These are phyloP conservation scores for Coccomyxa subellipsoidea DNA, from an alignment of 163 green algal genomes.

Conservation along the genomic window DNA sequence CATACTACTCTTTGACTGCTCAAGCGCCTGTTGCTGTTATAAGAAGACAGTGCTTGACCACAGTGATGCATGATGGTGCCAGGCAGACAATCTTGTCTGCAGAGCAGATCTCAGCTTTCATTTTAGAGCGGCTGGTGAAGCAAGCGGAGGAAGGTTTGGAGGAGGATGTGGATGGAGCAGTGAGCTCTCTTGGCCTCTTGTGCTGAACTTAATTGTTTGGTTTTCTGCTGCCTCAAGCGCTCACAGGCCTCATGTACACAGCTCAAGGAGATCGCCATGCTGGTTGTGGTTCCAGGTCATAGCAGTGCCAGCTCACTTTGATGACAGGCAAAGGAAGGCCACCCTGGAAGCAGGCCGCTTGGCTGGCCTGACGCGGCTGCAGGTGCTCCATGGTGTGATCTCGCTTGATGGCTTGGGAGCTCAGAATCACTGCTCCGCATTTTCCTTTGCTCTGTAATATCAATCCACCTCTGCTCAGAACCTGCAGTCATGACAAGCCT, in stretches of 20 bases:
- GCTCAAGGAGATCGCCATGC: background rate
- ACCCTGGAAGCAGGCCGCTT: constrained; percentile 41
- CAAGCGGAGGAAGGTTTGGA: constrained; percentile 13
- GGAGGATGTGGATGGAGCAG: constrained; percentile 17
- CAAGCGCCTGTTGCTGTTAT: background rate
- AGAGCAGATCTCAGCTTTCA: constrained; percentile 15
- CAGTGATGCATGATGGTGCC: background rate
- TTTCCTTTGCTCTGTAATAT: too few relatives aligned
- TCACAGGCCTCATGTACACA: background rate
- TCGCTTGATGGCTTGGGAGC: too few relatives aligned
- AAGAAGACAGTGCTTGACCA: too few relatives aligned
- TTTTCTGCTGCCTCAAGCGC: background rate
- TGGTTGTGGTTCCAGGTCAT: constrained; percentile 38
- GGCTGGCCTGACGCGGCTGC: constrained; percentile 54
- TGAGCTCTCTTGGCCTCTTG: background rate
- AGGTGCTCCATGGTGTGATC: constrained; percentile 39
- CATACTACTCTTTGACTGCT: background rate
- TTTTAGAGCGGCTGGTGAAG: constrained; percentile 13
- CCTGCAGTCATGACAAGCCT: background rate
- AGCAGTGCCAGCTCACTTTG: constrained; percentile 62
- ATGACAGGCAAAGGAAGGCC: constrained; percentile 39
- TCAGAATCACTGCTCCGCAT: too few relatives aligned
- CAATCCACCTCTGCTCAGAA: too few relatives aligned
- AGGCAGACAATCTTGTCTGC: background rate
- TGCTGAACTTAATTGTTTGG: background rate